Base-by-base conservation (phyloP, 2,329 filamentous ascomycete genomes). In the Verruconis gallopava region DNA sequence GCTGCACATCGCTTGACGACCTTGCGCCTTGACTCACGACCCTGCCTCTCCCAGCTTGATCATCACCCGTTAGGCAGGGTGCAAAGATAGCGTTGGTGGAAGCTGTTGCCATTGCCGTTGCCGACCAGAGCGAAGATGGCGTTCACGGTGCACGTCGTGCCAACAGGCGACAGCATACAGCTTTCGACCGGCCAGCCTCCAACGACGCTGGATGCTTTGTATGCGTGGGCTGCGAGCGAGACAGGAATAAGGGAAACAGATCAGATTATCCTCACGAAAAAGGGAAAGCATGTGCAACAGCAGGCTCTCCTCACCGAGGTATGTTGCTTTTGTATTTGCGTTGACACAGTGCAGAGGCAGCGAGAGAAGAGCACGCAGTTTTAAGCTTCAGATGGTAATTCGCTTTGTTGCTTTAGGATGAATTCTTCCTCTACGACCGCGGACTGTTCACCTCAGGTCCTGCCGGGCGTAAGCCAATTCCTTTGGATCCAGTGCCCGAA, bases 371-470 rank as follows among this genome's bases (percentile, higher is more conserved):
- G n/a, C n/a, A n/a, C n/a, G n/a, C n/a, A 13, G 14, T 21, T 14
- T 11, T 28, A 11, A 18, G 17, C 18, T 13, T 28, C 36, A 35
- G 25, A 32, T n/a, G n/a, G n/a, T n/a, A n/a, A n/a, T n/a, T n/a
- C n/a, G n/a, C n/a, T n/a, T n/a, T n/a, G n/a, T n/a, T n/a, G n/a
- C n/a, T n/a, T n/a, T 51, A 93, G 81, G 83, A 77, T 50, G 86
- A 96, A 58, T 78, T 98, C 44, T 96, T 83, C 58, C 76, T 96
- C 40, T 98, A 93, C 62, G 86, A 95, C 61, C 81, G 86, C 47
- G 77, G 64, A 57, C 55, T 66, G 53, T 56, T 61, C 48, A 54
- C 55, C 51, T 47, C 52, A 46, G 75, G 47, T 55, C 65, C 54
- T 53, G 58, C 39, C 63, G 70, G 38, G 66, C 72, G 40, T 53